Percentiles rank a stretch among this genome's conserved stretches.
Conservation (phyloP, 768 basidiomycete genomes). For the Botryobasidium botryosum region DNA sequence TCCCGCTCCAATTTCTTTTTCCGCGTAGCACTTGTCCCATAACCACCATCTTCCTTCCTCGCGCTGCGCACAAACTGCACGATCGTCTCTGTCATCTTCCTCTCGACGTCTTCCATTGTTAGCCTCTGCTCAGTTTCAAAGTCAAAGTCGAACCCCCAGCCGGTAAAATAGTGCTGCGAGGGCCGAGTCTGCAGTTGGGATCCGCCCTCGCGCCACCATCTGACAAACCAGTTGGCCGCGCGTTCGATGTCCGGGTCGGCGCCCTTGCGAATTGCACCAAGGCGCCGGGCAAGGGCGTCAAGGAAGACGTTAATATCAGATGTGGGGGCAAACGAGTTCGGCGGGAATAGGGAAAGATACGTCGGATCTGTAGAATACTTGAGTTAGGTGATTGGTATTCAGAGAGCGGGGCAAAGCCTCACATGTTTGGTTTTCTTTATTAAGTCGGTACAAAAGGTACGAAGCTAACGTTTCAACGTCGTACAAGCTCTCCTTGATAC, state of each 20-base stretch:
- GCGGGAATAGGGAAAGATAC: slow-evolving; percentile 45
- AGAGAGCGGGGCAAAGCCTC: slow-evolving; percentile 35
- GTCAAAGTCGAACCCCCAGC: slow-evolving; percentile 10
- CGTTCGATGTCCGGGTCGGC: slow-evolving; percentile 51
- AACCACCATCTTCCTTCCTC: slow-evolving; percentile 6
- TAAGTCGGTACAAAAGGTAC: slow-evolving; percentile 75
- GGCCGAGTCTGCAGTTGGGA: slow-evolving; percentile 16
- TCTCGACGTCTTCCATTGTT: neutral
- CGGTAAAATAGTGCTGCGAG: neutral
- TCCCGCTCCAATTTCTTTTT: slow-evolving; percentile 9
- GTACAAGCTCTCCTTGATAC: slow-evolving; percentile 87
- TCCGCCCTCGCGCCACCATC: slow-evolving; percentile 57
- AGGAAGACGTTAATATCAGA: slow-evolving; percentile 50
- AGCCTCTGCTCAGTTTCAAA: neutral
- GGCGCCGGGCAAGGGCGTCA: slow-evolving; percentile 45
- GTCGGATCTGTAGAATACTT: slow-evolving; percentile 16
- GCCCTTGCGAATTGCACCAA: slow-evolving; percentile 71
- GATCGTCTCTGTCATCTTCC: neutral
- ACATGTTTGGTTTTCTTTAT: slow-evolving; percentile 58
- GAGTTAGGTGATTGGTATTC: slow-evolving; percentile 10
- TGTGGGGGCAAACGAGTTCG: slow-evolving; percentile 39
- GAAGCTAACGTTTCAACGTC: slow-evolving; percentile 69
- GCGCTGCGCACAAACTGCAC: slow-evolving; percentile 4
- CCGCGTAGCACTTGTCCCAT: slow-evolving; percentile 9
- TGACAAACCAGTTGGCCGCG: slow-evolving; percentile 66